Conservation (phyloP, 2,329 filamentous ascomycete genomes). For the Orbilia brochopaga region DNA sequence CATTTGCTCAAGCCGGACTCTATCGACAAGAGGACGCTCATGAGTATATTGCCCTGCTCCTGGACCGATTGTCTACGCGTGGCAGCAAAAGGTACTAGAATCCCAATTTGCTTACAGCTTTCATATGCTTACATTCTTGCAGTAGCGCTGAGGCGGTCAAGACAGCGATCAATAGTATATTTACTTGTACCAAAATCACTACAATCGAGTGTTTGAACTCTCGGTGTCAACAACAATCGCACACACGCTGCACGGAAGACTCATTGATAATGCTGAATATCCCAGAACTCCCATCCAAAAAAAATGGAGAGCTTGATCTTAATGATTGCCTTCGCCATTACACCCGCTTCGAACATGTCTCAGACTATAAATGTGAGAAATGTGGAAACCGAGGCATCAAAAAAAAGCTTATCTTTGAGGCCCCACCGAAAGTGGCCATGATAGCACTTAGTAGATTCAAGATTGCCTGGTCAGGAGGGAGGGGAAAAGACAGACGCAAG, state of each 20-base stretch:
- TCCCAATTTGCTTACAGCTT: neutral
- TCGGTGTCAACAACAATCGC: neutral
- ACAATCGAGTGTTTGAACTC: conserved; percentile 13
- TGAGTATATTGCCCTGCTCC: conserved; percentile 36
- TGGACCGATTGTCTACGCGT: conserved; percentile 19
- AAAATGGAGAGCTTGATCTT: neutral
- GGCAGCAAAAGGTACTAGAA: conserved; percentile 14
- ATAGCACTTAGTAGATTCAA: conserved; percentile 33
- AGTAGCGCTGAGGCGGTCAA: neutral
- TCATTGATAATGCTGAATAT: conserved; percentile 29
- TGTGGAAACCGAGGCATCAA: conserved; percentile 24
- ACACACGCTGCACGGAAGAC: conserved; percentile 18
- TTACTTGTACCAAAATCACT: conserved; percentile 29
- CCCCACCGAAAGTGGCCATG: conserved; percentile 31
- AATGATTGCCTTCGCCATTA: conserved; percentile 25
- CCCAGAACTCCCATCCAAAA: conserved; percentile 9
- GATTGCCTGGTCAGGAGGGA: conserved; percentile 16
- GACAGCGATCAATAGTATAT: conserved; percentile 12
- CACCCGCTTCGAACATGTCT: conserved; percentile 20
- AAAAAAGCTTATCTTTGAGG: conserved; percentile 24
- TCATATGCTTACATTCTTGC: neutral
- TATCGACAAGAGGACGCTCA: conserved; percentile 39
- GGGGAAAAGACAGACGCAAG: conserved; percentile 26
- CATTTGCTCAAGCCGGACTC: conserved; percentile 18
- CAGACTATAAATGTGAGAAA: conserved; percentile 30